Conservation (phyloP, 257 asterid species). For the Catharanthus roseus region DNA sequence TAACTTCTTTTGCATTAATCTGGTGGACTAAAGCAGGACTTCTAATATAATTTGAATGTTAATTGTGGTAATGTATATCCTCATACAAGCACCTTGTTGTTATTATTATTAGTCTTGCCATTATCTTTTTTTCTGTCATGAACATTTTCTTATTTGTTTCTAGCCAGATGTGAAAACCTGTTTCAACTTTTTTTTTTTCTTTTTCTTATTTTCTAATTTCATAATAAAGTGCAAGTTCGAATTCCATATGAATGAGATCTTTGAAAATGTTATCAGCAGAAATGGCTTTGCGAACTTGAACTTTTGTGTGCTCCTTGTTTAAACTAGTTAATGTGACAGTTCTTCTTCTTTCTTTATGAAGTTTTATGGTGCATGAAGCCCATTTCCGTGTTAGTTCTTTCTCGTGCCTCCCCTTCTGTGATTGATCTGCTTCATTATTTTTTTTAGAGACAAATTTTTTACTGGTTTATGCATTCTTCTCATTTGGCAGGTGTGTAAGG, state of each 20-base stretch:
- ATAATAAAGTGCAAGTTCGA: background rate
- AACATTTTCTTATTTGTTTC: background rate
- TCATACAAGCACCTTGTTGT: background rate
- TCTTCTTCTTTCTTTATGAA: background rate
- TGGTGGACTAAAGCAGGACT: background rate
- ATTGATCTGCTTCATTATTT: background rate
- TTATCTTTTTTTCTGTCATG: background rate
- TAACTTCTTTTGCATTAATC: background rate
- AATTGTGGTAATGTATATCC: background rate
- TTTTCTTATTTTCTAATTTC: background rate
- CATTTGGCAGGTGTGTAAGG: constrained; percentile 41
- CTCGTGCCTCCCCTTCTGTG: background rate
- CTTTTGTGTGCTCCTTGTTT: background rate
- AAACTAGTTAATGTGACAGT: background rate
- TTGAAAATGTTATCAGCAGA: background rate
- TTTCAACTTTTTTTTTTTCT: background rate
- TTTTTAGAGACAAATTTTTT: background rate
- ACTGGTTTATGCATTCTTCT: constrained; percentile 14
- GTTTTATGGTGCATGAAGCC: background rate
- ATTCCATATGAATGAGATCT: background rate
- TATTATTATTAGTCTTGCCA: too few species aligned
- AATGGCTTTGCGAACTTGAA: background rate
- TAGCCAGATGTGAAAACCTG: background rate
- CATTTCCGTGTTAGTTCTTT: background rate
- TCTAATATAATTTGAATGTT: background rate